Base-by-base conservation (phyloP, 768 basidiomycete species). In the Suillus decipiens region DNA sequence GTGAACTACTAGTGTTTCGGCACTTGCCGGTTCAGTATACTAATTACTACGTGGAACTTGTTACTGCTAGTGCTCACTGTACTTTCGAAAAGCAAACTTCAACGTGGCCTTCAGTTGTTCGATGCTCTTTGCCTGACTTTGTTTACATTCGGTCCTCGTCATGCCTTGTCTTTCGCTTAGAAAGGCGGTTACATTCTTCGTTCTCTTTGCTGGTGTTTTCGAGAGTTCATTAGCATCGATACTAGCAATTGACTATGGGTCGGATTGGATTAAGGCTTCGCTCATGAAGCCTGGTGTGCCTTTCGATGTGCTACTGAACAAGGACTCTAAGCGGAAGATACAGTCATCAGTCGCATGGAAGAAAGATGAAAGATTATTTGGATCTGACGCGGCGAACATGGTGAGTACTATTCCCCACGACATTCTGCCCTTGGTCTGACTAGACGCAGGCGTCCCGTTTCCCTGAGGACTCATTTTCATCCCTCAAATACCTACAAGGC, bases 221-320 rank as follows among this genome's bases (percentile, higher is more conserved):
- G 63, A 74, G 51, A 72, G 79, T 48, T 78, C 81, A n/a, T 76
- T 84, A 47, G 91, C 89, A 24, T 87, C 95, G 3, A 85, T 99
- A 14, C 85, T 99, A 55, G 96, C 96, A 22, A 93, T 99, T 71
- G 97, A 99, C 86, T 98, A 97, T 85, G 97, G 97, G 73, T 86
- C 93, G 19, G 97, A 99, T 78, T 96, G 89, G 85, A 98, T 96
- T 72, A 99, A 98, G 77, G 93, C 95, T 34, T 96, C 95, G 5
- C 80, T 99, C 62, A 90, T 98, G 83, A 96, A 95, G 72, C 95
- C 95, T 1, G 95, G 94, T 51, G 78, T 92, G 37, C 95, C 96
- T 5, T 96, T 99, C 69, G 97, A 99, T 77, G 93, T 99, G 36
- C 82, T 99, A 33, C 81, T 99, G 62, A 97, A 98, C 80, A 93